Evolutionary conservation across 495 filamentous ascomycete species (phyloP).

Genomic region (Talaromyces proteolyticus): DNA sequence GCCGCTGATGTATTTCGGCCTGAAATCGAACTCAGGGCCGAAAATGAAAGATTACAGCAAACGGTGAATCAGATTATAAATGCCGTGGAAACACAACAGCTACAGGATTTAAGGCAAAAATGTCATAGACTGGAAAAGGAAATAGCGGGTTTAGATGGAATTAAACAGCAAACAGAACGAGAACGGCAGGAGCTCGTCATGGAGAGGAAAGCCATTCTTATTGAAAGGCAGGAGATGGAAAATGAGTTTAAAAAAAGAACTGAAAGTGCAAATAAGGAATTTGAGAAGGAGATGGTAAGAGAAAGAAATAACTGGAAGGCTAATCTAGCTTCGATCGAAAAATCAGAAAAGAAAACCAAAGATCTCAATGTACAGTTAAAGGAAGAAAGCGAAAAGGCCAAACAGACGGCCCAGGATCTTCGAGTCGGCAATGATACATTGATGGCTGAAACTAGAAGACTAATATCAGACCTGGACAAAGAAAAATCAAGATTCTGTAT

Average conservation of each 20-base stretch:
- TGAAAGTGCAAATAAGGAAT: neutral
- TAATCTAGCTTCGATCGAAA: neutral
- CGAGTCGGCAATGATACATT: neutral
- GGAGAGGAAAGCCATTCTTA: neutral
- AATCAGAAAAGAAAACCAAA: neutral
- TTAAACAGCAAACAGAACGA: neutral
- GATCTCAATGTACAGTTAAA: neutral
- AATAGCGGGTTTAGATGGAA: neutral
- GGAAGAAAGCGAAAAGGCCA: neutral
- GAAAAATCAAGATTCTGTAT: neutral
- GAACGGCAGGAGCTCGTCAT: neutral
- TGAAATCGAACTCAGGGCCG: neutral
- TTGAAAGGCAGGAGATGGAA: neutral
- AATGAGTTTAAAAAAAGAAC: neutral
- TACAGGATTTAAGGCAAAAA: neutral
- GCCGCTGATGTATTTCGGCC: neutral
- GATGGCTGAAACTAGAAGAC: neutral
- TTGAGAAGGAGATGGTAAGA: neutral
- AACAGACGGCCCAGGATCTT: neutral
- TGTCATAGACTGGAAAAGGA: neutral
- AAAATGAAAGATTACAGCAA: neutral
- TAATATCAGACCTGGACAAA: neutral
- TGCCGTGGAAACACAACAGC: neutral
- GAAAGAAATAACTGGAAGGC: neutral
- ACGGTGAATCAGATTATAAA: neutral